Conservation (phyloP, 495 filamentous ascomycete genomes). For the Tuber microsphaerosporum region DNA sequence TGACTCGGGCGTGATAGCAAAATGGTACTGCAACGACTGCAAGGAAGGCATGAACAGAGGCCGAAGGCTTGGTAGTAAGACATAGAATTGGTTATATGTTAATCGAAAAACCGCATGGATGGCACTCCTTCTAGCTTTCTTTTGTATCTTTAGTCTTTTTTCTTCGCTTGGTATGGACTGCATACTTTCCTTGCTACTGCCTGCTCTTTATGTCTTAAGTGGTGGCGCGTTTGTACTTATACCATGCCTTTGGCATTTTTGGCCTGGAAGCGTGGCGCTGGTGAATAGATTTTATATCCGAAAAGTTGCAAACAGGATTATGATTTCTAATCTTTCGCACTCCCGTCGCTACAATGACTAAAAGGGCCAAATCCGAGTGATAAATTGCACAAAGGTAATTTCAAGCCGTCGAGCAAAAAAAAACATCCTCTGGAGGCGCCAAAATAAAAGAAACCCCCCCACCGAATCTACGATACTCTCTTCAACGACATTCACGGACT, state of each 20-base stretch:
- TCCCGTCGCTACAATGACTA: background rate
- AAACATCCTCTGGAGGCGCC: background rate
- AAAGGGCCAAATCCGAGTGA: background rate
- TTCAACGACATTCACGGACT: background rate
- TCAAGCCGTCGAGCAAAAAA: background rate
- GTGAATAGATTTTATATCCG: background rate
- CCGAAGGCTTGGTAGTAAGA: constrained; percentile 42
- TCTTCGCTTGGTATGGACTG: background rate
- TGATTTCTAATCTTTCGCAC: background rate
- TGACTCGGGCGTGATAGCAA: constrained; percentile 51
- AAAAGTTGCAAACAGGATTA: background rate
- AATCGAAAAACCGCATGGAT: background rate
- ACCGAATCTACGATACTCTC: background rate
- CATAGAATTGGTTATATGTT: constrained; percentile 10
- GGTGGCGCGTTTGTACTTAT: constrained; percentile 3
- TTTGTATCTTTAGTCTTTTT: background rate
- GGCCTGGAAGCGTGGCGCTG: background rate
- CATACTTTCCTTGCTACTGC: background rate
- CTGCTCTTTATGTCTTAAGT: background rate
- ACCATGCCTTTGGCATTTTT: background rate
- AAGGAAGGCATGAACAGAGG: constrained; percentile 58
- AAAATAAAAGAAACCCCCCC: background rate
- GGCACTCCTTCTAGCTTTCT: background rate
- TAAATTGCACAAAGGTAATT: background rate
- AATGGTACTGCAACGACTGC: constrained; percentile 88